These are phyloP conservation scores for Puccinia polysora DNA, from an alignment of 1,284 basidiomycete species.

Conservation along the genomic window DNA sequence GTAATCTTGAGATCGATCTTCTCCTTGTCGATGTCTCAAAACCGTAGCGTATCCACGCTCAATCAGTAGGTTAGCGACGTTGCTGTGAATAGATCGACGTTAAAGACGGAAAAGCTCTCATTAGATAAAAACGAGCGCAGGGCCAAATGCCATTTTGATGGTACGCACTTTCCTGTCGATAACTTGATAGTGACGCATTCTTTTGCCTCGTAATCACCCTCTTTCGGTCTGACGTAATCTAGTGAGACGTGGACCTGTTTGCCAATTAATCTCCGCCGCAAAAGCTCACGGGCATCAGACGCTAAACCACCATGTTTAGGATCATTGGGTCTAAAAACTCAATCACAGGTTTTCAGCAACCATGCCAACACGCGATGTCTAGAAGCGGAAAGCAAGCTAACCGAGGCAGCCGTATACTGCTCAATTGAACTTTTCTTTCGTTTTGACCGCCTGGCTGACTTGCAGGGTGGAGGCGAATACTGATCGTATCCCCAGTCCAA, in stretches of 20 bases:
- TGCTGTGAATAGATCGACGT: constrained; percentile 60
- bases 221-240: constrained; percentile 84
- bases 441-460: constrained; percentile 56
- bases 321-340: constrained; percentile 63
- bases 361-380: constrained; percentile 49
- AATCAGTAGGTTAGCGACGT: constrained; percentile 83
- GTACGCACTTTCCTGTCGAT: constrained; percentile 30
- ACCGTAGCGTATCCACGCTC: constrained; percentile 87
- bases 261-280: constrained; percentile 83
- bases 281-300: constrained; percentile 81
- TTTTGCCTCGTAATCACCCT: constrained; percentile 86
- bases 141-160: background rate
- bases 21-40: constrained; percentile 82
- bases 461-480: constrained; percentile 64
- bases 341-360: background rate
- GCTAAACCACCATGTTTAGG: constrained; percentile 82
- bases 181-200: constrained; percentile 63
- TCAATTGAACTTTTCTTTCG: constrained; percentile 76
- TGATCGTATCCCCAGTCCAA: constrained; percentile 88
- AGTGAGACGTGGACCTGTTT: constrained; percentile 76
- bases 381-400: constrained; percentile 41
- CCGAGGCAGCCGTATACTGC: constrained; percentile 37
- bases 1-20: constrained; percentile 86
- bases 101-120: background rate
- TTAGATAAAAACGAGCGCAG: background rate